Evolutionary conservation across 2,329 filamentous ascomycete species (phyloP).

Genomic region (Exophiala aquamarina): DNA sequence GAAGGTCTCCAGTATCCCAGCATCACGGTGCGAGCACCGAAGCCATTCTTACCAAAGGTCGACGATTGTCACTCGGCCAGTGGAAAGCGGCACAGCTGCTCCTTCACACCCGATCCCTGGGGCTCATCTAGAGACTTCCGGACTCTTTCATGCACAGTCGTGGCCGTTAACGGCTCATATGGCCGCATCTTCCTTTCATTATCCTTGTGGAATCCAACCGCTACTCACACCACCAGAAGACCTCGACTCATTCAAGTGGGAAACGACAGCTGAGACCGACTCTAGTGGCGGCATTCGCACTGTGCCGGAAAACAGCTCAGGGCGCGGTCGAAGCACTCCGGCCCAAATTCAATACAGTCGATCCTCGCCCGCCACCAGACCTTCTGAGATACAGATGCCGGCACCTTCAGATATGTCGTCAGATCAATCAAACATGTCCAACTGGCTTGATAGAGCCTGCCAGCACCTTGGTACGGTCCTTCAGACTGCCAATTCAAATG

Average conservation of each 20-base stretch:
- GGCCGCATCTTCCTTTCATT: slow-evolving; percentile 8
- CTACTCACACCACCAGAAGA: slow-evolving; percentile 27
- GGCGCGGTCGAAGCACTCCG: not conserved
- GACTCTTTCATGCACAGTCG: slow-evolving; percentile 8
- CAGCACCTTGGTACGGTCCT: slow-evolving; percentile 18
- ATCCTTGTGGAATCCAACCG: slow-evolving; percentile 15
- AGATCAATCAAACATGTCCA: slow-evolving; percentile 10
- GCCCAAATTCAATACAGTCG: slow-evolving; percentile 9
- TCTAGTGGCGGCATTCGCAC: slow-evolving; percentile 9
- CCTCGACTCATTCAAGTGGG: slow-evolving; percentile 32
- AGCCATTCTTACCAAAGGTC: not conserved
- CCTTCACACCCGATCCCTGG: no score
- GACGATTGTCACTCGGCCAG: not conserved
- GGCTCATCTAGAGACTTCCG: not conserved
- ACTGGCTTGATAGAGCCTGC: slow-evolving; percentile 21
- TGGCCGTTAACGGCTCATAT: slow-evolving; percentile 9
- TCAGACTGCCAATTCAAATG: not conserved
- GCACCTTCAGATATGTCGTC: slow-evolving; percentile 9
- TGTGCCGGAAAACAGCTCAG: slow-evolving; percentile 5
- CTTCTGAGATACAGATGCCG: slow-evolving; percentile 22
- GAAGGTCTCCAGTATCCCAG: not conserved
- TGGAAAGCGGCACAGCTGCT: not conserved
- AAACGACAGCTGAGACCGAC: slow-evolving; percentile 6
- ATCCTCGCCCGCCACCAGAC: slow-evolving; percentile 12
- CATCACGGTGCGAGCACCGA: not conserved